phyloP scores from a whole-genome alignment of 106 monocot genomes.

The Agapanthus africanus region DNA sequence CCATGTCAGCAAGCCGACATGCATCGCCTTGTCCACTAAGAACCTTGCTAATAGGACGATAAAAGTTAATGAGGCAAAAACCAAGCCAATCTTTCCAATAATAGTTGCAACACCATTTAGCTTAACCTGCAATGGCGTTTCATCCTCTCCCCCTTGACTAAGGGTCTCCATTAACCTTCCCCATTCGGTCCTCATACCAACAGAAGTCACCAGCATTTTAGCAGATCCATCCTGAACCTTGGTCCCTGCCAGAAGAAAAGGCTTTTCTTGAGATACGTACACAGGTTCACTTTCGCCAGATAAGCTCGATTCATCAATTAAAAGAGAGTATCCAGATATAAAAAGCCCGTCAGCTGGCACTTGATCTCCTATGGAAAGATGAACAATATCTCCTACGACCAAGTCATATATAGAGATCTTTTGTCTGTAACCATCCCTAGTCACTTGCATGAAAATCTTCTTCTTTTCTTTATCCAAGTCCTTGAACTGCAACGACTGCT shows the following conservation, averaged over 20 bases:
- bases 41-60: conserved; percentile 59
- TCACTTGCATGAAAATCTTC: conserved; percentile 81
- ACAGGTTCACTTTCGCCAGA: conserved; percentile 91
- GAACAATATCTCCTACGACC: conserved; percentile 90
- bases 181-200: conserved; percentile 97
- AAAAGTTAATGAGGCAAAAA: conserved; percentile 74
- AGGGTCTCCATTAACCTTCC: conserved; percentile 88
- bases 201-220: conserved; percentile 83
- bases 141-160: conserved; percentile 84
- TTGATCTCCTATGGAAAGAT: conserved; percentile 85
- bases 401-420: conserved; percentile 80
- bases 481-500: conserved; percentile 82
- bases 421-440: conserved; percentile 74
- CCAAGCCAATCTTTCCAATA: conserved; percentile 92
- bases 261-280: conserved; percentile 48
- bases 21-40: conserved; percentile 31
- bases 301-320: conserved; percentile 89
- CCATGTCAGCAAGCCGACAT: conserved; percentile 52
- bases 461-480: conserved; percentile 93
- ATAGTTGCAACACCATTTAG: conserved; percentile 95
- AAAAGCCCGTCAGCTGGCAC: conserved; percentile 91
- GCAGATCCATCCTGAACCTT: conserved; percentile 96
- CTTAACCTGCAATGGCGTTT: conserved; percentile 95
- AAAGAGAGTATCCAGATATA: conserved; percentile 71
- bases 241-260: conserved; percentile 81